Conservation (phyloP, 2,329 filamentous ascomycete genomes). For the Xylariomycetidae sp. region DNA sequence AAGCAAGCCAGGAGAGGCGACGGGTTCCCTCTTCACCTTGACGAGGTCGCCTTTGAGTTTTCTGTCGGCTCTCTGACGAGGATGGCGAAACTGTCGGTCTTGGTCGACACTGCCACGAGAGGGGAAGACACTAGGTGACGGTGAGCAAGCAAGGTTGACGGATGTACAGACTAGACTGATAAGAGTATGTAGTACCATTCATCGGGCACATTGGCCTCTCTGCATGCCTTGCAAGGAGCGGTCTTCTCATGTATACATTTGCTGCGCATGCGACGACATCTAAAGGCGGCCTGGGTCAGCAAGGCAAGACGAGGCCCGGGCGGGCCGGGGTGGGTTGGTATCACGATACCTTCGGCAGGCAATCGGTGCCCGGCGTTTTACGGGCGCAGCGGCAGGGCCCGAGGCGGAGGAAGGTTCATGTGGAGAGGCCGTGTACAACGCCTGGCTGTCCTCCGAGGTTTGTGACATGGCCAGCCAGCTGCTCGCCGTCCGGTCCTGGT, state of each 20-base stretch:
- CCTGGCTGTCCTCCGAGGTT: conserved; percentile 10
- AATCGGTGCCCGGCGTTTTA: conserved; percentile 46
- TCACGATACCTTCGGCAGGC: conserved; percentile 44
- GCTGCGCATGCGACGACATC: conserved; percentile 51
- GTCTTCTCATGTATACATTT: conserved; percentile 48
- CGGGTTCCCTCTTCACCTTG: conserved; percentile 22
- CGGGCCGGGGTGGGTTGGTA: background rate
- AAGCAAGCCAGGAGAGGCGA: conserved; percentile 13
- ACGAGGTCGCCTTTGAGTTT: conserved; percentile 25
- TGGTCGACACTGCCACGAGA: conserved; percentile 46
- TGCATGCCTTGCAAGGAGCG: conserved; percentile 47
- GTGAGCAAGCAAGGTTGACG: conserved; percentile 5
- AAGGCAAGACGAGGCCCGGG: background rate
- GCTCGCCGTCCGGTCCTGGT: no score
- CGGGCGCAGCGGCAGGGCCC: conserved; percentile 16
- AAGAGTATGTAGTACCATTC: conserved; percentile 38
- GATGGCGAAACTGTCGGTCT: conserved; percentile 52
- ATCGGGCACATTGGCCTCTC: conserved; percentile 41
- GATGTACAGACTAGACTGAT: no score
- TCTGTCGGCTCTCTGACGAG: conserved; percentile 44
- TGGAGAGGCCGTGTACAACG: conserved; percentile 19
- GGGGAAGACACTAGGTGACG: conserved; percentile 39
- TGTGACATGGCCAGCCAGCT: conserved; percentile 12
- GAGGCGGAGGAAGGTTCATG: conserved; percentile 7
- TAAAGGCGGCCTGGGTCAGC: conserved; percentile 17